Conservation (phyloP, 202 grass and related monocot species). For the Dendrocalamus latiflorus region DNA sequence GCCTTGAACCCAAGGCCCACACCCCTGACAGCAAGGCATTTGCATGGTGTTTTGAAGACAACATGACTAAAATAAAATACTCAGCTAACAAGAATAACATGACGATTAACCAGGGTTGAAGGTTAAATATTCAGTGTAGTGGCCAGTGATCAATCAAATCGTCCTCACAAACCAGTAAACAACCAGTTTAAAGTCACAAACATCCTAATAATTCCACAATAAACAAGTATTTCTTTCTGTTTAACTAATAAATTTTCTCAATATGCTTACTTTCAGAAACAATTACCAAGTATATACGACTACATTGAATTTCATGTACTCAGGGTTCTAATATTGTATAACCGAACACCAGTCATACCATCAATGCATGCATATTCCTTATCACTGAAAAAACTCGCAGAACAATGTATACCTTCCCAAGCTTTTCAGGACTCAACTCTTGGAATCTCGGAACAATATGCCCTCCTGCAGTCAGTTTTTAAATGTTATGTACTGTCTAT, state of each 20-base stretch:
- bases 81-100: neutral
- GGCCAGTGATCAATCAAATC: neutral
- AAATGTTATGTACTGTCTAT: too few species aligned
- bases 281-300: neutral
- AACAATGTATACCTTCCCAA: slow-evolving; percentile 68
- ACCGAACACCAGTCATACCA: neutral
- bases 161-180: neutral
- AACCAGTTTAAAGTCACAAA: neutral
- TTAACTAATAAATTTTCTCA: neutral
- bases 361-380: neutral
- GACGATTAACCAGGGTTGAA: neutral
- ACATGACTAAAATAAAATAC: neutral
- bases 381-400: neutral
- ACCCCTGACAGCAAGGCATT: neutral
- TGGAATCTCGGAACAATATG: slow-evolving; percentile 95
- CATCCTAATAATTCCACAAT: neutral
- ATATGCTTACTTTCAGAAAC: neutral
- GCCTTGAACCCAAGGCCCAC: too few species aligned
- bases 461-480: too few species aligned
- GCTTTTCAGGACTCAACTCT: slow-evolving; percentile 78
- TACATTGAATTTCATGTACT: neutral
- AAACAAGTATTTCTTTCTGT: neutral
- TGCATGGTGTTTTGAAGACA: neutral
- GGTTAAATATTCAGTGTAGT: neutral
- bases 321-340: neutral